Percentiles rank a stretch among this genome's conserved stretches.
Evolutionary conservation across 441 rosid species (phyloP).

Genomic region (Capsella rubella): DNA sequence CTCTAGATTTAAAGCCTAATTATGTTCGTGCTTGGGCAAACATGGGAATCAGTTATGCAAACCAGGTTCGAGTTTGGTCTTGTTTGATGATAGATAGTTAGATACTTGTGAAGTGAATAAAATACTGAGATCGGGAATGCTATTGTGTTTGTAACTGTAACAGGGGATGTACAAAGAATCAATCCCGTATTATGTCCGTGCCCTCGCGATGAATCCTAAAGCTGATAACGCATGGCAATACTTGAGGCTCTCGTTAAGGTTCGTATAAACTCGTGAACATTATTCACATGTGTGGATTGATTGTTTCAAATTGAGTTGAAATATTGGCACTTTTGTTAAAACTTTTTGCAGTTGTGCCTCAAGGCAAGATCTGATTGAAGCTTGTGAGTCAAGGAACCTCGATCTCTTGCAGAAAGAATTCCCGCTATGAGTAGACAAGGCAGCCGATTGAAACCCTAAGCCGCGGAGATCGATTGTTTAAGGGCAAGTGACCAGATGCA

Average conservation of each 20-base stretch:
- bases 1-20: constrained; percentile 97
- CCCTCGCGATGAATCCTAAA: constrained; percentile 98
- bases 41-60: constrained; percentile 99
- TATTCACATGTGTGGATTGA: background rate
- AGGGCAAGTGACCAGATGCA: constrained; percentile 1
- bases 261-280: constrained; percentile 32
- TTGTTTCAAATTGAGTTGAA: constrained; percentile 14
- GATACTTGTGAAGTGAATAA: no score
- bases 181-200: constrained; percentile 89
- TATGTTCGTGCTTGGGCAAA: constrained; percentile 99
- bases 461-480: constrained; percentile 2
- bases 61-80: constrained; percentile 65
- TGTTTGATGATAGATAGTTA: background rate
- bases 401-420: constrained; percentile 89
- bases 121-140: background rate
- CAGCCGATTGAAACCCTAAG: constrained; percentile 12
- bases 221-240: constrained; percentile 99
- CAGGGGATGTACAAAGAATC: constrained; percentile 94
- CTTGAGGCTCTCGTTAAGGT: constrained; percentile 92
- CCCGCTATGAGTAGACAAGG: constrained; percentile 59
- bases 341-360: constrained; percentile 79
- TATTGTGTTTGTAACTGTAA: constrained; percentile 28
- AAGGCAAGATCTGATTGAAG: constrained; percentile 86
- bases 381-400: constrained; percentile 90
- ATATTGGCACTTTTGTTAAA: background rate